phyloP scores from a whole-genome alignment of 2,329 filamentous ascomycete genomes.

The Elsinoe ampelina region DNA sequence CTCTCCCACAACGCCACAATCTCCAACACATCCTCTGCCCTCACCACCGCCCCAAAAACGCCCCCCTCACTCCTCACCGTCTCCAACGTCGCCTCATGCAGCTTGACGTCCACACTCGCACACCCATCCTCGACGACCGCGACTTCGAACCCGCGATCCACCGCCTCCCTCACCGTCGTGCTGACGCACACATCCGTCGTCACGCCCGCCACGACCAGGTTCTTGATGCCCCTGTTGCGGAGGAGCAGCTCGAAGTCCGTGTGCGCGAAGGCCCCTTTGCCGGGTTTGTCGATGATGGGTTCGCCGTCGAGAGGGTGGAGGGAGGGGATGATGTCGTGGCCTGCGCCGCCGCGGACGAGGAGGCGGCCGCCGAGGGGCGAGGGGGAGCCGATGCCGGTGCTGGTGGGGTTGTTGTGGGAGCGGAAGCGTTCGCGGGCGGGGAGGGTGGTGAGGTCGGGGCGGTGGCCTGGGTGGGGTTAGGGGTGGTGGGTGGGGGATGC shows the following conservation, averaged over 20 bases:
- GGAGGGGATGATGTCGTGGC: slow-evolving; percentile 49
- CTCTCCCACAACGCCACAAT: background rate
- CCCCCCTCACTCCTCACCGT: slow-evolving; percentile 37
- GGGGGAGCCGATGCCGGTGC: slow-evolving; percentile 42
- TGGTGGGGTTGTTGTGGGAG: slow-evolving; percentile 42
- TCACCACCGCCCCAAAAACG: slow-evolving; percentile 22
- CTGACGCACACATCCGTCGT: slow-evolving; percentile 49
- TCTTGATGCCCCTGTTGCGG: slow-evolving; percentile 42
- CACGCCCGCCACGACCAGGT: slow-evolving; percentile 45
- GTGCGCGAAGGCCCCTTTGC: slow-evolving; percentile 44
- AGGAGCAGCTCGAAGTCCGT: slow-evolving; percentile 47
- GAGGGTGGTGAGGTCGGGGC: slow-evolving; percentile 47
- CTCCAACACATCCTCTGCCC: slow-evolving; percentile 15
- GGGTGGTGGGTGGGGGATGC: too few species aligned
- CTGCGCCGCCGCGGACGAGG: slow-evolving; percentile 48
- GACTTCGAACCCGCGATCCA: slow-evolving; percentile 47
- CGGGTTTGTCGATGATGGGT: slow-evolving; percentile 47
- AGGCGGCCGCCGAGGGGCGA: slow-evolving; percentile 48
- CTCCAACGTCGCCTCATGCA: slow-evolving; percentile 35
- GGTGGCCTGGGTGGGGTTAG: too few species aligned
- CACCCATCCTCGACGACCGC: slow-evolving; percentile 43
- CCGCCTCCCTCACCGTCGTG: slow-evolving; percentile 48
- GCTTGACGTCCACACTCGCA: slow-evolving; percentile 32
- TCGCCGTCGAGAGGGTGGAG: slow-evolving; percentile 41
- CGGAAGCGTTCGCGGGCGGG: slow-evolving; percentile 46